Evolutionary conservation across 1,284 basidiomycete genomes (phyloP), one percentile per base, ranked within the genome.

Genomic region (Trichosporon sp.): DNA sequence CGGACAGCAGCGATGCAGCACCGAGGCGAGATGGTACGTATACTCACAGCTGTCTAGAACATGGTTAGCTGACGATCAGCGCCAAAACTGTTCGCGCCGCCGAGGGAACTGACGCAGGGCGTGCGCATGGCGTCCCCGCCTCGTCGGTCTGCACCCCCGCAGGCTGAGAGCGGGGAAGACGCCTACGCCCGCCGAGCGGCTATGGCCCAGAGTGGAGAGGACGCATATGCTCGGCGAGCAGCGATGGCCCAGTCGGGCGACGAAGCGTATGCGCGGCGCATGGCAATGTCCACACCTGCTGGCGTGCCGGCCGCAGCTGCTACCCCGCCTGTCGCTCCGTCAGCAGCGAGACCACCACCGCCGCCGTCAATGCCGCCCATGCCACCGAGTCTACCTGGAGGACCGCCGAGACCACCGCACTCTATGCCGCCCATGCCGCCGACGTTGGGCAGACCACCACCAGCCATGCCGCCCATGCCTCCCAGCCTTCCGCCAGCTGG

Each of bases 71-170:
- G 54, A 68, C 64, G n/a, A 10, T 12, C 70, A 82, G 82, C 83
- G 3, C 81, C 82, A 7, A 80, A 76, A 64, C 74, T 80, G 70
- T 84, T 81, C 54, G 83, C 83, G 1, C 82, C 82, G 2, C 83
- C 83, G 2, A 78, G 76, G 65, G 71, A 75, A 8, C 69, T 76
- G 68, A 71, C 69, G 1, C 67, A 71, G 48, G 56, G 56, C 56
- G 56, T 61, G 10, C 56, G 56, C 1, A 8, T 61, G 10, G 56
- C 56, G n/a, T 21, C n/a, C 4, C 56, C 56, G 12, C 56, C 26
- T 12, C 8, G 56, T 19, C 40, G 40, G 3, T 8, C 40, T 16
- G 2, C 83, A 8, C 54, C 35, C 8, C 69, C 26, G 21, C 37
- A 21, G 10, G 59, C 48, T 65, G 46, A 51, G 3, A 70, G 65